phyloP scores from a whole-genome alignment of 1,284 basidiomycete genomes.

The Ganoderma sinense region DNA sequence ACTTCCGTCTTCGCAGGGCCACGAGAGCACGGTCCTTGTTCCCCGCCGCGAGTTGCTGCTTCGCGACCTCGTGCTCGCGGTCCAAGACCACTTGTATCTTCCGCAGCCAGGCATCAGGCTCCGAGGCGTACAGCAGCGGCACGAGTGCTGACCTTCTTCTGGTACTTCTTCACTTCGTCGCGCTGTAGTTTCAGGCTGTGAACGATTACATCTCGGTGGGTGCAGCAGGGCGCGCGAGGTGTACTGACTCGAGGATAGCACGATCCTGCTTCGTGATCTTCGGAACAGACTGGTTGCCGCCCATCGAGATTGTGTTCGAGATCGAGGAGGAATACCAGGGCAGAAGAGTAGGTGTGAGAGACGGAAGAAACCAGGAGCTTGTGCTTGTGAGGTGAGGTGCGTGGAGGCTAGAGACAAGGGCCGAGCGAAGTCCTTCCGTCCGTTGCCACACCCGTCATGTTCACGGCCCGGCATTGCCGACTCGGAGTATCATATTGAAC shows the following conservation, averaged over 20 bases:
- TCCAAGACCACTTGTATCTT: slow-evolving; percentile 91
- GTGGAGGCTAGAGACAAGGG: neutral
- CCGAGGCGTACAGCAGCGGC: neutral
- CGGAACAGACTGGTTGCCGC: slow-evolving; percentile 78
- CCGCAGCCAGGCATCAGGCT: neutral
- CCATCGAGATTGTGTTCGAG: slow-evolving; percentile 53
- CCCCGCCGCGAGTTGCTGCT: slow-evolving; percentile 80
- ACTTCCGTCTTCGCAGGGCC: slow-evolving; percentile 90
- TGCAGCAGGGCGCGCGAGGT: slow-evolving; percentile 40
- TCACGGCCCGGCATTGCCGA: neutral
- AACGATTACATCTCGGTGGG: slow-evolving; percentile 28
- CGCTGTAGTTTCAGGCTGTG: slow-evolving; percentile 91
- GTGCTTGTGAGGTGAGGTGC: neutral
- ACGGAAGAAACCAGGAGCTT: neutral
- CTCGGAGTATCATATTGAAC: too few relatives aligned
- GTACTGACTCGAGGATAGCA: slow-evolving; percentile 87
- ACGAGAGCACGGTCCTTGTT: slow-evolving; percentile 89
- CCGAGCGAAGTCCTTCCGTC: neutral
- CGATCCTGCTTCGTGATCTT: slow-evolving; percentile 95
- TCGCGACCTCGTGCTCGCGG: slow-evolving; percentile 90
- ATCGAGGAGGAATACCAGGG: neutral
- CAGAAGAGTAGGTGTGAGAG: slow-evolving; percentile 1
- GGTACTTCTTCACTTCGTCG: slow-evolving; percentile 95
- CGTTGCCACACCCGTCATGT: neutral
- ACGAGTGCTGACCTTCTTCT: slow-evolving; percentile 78